Percentiles rank a stretch among this genome's conserved stretches.
These are phyloP conservation scores for Candida maesae DNA, from an alignment of 805 yeast genomes.

Conservation along the genomic window DNA sequence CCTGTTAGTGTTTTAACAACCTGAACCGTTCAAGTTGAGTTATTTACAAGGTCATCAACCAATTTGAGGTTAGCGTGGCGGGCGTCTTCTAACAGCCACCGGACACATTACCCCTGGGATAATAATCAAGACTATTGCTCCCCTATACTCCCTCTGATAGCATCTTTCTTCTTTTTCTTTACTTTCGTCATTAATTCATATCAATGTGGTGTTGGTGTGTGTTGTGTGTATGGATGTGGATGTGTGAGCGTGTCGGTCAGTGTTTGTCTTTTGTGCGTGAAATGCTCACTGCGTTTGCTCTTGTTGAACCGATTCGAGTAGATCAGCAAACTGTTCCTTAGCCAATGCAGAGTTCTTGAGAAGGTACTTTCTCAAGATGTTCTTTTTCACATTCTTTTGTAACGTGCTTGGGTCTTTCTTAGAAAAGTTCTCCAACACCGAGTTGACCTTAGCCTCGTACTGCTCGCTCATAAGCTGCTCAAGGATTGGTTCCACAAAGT, in stretches of 20 bases:
- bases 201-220: conserved; percentile 2
- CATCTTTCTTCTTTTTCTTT: neutral
- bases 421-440: conserved; percentile 34
- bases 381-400: conserved; percentile 59
- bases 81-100: no score
- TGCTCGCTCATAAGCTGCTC: conserved; percentile 34
- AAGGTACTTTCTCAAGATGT: conserved; percentile 64
- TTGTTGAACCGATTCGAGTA: conserved; percentile 16
- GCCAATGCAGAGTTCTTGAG: conserved; percentile 31
- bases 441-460: conserved; percentile 33
- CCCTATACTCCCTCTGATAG: no score
- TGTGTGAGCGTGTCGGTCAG: neutral
- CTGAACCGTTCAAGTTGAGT: neutral
- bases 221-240: no score
- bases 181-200: conserved; percentile 8
- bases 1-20: neutral
- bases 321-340: conserved; percentile 20
- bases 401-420: conserved; percentile 36
- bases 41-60: neutral
- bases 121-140: no score
- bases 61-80: no score
- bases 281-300: neutral
- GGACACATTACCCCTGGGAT: no score
- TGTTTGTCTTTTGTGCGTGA: neutral
- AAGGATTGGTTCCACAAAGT: conserved; percentile 34